phyloP scores from a whole-genome alignment of 2,329 filamentous ascomycete species.

The Talaromyces sp. region DNA sequence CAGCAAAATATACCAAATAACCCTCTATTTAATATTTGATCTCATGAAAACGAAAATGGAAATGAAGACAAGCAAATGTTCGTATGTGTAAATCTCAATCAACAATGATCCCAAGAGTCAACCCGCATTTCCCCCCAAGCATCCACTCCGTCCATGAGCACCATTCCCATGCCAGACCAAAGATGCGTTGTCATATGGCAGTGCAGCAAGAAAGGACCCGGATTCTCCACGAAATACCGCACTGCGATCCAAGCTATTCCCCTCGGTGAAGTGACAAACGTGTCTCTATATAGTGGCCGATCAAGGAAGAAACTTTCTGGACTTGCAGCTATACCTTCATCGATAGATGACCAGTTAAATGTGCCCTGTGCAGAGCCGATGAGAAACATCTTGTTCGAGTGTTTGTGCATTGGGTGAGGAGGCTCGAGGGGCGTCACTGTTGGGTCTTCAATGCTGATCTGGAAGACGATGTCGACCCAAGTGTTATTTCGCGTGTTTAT shows the following conservation, averaged over 20 bases:
- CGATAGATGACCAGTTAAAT: conserved; percentile 51
- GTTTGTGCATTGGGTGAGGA: conserved; percentile 60
- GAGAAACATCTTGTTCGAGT: conserved; percentile 56
- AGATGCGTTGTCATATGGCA: conserved; percentile 54
- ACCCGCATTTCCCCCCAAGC: conserved; percentile 24
- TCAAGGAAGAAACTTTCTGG: conserved; percentile 54
- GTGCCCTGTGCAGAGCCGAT: conserved; percentile 49
- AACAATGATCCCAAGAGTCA: conserved; percentile 15
- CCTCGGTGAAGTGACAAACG: conserved; percentile 32
- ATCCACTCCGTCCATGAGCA: conserved; percentile 42
- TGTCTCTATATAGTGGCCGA: conserved; percentile 52
- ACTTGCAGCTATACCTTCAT: conserved; percentile 44
- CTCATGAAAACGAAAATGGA: background rate
- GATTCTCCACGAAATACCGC: conserved; percentile 49
- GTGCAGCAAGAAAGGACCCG: conserved; percentile 52
- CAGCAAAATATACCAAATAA: background rate
- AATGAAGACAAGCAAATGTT: background rate
- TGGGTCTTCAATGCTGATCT: conserved; percentile 14
- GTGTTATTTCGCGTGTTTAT: conserved; percentile 43
- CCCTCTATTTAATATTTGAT: background rate
- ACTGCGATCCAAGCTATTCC: conserved; percentile 46
- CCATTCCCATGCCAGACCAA: conserved; percentile 52
- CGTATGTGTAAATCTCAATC: background rate
- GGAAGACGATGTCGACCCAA: conserved; percentile 55
- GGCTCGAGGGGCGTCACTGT: conserved; percentile 43